These are phyloP conservation scores for Rhododendron simsii DNA, from an alignment of 148 eudicot species.

Conservation along the genomic window DNA sequence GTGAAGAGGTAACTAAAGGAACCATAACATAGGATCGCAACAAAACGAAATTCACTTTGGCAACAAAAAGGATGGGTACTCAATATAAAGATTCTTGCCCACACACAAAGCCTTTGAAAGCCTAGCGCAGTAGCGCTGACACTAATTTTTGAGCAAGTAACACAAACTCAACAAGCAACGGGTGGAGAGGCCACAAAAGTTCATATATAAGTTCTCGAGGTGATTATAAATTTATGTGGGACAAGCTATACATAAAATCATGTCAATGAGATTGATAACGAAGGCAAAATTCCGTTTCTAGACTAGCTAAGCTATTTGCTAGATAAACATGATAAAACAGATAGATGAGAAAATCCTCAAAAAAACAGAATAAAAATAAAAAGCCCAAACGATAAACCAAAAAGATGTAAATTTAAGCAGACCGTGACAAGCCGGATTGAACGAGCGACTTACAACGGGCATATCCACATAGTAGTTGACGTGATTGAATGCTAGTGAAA, in stretches of 20 bases:
- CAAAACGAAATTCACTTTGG: not conserved
- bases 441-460: slow-evolving; percentile 50
- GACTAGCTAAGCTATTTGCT: not conserved
- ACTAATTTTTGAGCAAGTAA: not conserved
- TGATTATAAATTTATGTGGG: not conserved
- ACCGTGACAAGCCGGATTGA: no score
- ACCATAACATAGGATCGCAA: not conserved
- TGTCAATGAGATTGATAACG: not conserved
- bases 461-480: slow-evolving; percentile 61
- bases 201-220: not conserved
- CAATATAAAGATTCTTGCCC: not conserved
- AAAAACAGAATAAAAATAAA: not conserved
- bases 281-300: not conserved
- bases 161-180: not conserved
- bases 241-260: not conserved
- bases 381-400: no score
- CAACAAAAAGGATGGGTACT: not conserved
- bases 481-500: slow-evolving; percentile 57
- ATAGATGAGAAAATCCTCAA: not conserved
- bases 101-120: not conserved
- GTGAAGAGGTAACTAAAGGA: not conserved
- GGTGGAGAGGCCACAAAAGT: not conserved
- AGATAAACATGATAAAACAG: not conserved
- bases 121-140: not conserved
- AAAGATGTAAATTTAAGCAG: not conserved